Conservation (phyloP, 2,329 filamentous ascomycete genomes). For the Raffaelea arxii region DNA sequence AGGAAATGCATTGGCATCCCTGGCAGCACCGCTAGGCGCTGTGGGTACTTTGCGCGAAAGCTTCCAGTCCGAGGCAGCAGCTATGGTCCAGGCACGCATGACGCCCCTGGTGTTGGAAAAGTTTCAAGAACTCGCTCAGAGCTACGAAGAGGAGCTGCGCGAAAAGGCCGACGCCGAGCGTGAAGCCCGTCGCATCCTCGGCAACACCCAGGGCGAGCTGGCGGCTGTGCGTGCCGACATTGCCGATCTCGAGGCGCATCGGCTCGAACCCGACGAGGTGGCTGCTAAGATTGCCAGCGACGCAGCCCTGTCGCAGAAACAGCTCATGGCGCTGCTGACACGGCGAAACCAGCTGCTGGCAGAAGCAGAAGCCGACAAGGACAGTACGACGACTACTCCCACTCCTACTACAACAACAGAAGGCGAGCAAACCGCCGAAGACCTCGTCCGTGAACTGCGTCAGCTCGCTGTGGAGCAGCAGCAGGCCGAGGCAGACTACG, state of each 20-base stretch:
- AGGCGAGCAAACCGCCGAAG: constrained; percentile 6
- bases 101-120: constrained; percentile 61
- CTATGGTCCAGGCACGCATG: constrained; percentile 59
- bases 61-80: constrained; percentile 56
- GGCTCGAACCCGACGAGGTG: constrained; percentile 45
- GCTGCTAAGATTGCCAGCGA: constrained; percentile 41
- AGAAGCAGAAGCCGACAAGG: constrained; percentile 40
- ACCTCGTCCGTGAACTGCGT: constrained; percentile 48
- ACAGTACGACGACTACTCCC: constrained; percentile 37
- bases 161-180: constrained; percentile 63
- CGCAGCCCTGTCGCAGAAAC: constrained; percentile 32
- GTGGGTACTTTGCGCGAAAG: too few species aligned
- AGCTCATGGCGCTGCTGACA: constrained; percentile 24
- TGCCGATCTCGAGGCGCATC: constrained; percentile 42
- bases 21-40: too few species aligned
- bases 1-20: too few species aligned
- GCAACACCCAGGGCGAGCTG: constrained; percentile 59
- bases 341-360: constrained; percentile 44
- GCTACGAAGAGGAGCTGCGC: constrained; percentile 65
- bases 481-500: constrained; percentile 55
- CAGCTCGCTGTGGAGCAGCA: constrained; percentile 49
- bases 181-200: constrained; percentile 56
- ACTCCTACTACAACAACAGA: constrained; percentile 12
- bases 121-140: constrained; percentile 58
- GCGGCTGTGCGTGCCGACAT: constrained; percentile 50